Evolutionary conservation across 495 filamentous ascomycete genomes (phyloP).

Genomic region (Trichoderma parareesei): DNA sequence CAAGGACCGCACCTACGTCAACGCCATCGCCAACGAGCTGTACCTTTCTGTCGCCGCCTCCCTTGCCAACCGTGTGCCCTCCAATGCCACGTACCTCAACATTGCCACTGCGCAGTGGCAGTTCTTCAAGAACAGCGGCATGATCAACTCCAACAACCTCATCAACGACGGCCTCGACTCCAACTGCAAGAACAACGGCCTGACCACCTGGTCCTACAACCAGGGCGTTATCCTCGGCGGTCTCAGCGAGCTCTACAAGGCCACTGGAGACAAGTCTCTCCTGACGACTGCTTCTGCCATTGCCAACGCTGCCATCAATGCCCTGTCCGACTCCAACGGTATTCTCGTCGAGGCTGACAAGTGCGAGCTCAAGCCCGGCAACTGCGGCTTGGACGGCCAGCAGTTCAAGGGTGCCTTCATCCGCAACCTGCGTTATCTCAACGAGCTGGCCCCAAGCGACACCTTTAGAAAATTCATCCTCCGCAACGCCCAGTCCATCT

Average conservation of each 20-base stretch:
- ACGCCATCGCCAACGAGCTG: constrained; percentile 70
- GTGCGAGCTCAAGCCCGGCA: constrained; percentile 46
- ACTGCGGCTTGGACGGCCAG: constrained; percentile 49
- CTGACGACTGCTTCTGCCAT: constrained; percentile 52
- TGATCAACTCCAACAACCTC: constrained; percentile 56
- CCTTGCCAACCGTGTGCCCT: constrained; percentile 57
- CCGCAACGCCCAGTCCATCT: constrained; percentile 58
- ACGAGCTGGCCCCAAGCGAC: constrained; percentile 42
- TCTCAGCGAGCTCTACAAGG: constrained; percentile 56
- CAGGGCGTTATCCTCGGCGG: constrained; percentile 71
- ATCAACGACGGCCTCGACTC: constrained; percentile 65
- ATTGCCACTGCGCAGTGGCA: constrained; percentile 53
- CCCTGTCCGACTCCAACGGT: constrained; percentile 47
- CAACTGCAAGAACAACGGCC: constrained; percentile 57
- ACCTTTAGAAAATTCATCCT: constrained; percentile 47
- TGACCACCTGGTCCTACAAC: constrained; percentile 66
- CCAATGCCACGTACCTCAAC: constrained; percentile 41
- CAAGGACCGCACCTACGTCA: constrained; percentile 50
- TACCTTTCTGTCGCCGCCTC: constrained; percentile 62
- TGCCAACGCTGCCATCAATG: constrained; percentile 53
- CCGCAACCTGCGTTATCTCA: constrained; percentile 55
- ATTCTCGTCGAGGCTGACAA: constrained; percentile 50
- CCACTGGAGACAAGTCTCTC: constrained; percentile 43
- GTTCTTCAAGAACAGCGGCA: constrained; percentile 58
- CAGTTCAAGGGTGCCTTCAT: constrained; percentile 81